A percentile compares a stretch with the other conserved stretches of the same genome.
phyloP scores from a whole-genome alignment of 176 grass and related monocot species.

The Ananas comosus region DNA sequence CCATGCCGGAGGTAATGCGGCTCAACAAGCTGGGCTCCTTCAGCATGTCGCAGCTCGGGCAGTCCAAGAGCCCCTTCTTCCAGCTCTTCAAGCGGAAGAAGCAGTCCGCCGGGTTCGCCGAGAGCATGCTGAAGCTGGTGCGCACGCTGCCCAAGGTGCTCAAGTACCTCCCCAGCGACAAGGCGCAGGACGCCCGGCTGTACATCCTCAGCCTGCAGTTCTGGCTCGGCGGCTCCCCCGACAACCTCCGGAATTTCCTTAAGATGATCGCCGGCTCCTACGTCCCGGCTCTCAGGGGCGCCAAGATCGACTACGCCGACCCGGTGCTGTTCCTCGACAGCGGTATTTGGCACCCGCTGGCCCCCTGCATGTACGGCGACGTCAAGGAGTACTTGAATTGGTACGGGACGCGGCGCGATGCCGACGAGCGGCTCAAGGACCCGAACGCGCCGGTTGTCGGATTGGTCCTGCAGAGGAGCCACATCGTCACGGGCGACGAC shows the following conservation, averaged over 20 bases:
- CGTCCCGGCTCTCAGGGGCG: slow-evolving; percentile 47
- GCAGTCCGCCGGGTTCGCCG: slow-evolving; percentile 70
- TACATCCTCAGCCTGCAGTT: slow-evolving; percentile 99
- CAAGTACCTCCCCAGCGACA: slow-evolving; percentile 96
- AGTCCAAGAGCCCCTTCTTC: slow-evolving; percentile 99
- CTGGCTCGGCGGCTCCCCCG: slow-evolving; percentile 93
- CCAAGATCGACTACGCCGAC: slow-evolving; percentile 65
- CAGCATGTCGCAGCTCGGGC: slow-evolving; percentile 95
- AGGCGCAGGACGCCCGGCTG: slow-evolving; percentile 93
- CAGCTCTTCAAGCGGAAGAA: slow-evolving; percentile 98
- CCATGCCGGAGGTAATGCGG: slow-evolving; percentile 98
- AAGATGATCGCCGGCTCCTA: slow-evolving; percentile 93
- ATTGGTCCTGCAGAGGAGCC: slow-evolving; percentile 81
- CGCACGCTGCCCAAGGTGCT: slow-evolving; percentile 95
- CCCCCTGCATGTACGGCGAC: slow-evolving; percentile 85
- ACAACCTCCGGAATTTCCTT: slow-evolving; percentile 95
- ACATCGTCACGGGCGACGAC: slow-evolving; percentile 95
- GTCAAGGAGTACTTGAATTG: slow-evolving; percentile 99
- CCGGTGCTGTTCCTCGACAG: slow-evolving; percentile 86
- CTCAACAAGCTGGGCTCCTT: slow-evolving; percentile 99
- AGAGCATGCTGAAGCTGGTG: slow-evolving; percentile 98
- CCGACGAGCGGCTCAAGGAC: slow-evolving; percentile 40
- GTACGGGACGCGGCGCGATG: slow-evolving; percentile 73
- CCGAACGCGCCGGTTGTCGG: slow-evolving; percentile 60
- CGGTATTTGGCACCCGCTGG: slow-evolving; percentile 93